A percentile compares a stretch with the other conserved stretches of the same genome.
These are phyloP conservation scores for Barnettozyma pratensis DNA, from an alignment of 805 yeast species.

Conservation along the genomic window DNA sequence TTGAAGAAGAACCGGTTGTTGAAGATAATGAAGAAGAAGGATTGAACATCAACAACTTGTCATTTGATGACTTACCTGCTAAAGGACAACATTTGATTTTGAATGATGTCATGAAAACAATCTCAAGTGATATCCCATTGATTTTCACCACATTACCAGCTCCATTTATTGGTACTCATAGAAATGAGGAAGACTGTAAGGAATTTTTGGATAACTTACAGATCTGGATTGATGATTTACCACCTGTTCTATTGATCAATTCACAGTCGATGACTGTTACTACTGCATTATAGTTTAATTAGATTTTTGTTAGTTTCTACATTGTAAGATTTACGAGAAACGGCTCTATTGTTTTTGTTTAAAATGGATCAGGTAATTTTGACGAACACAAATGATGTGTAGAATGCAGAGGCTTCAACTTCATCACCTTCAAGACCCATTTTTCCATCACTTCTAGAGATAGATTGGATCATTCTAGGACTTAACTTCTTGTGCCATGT, in stretches of 20 bases:
- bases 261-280: conserved; percentile 96
- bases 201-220: conserved; percentile 75
- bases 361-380: conserved; percentile 30
- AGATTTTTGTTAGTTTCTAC: not conserved
- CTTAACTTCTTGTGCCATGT: conserved; percentile 52
- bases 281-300: conserved; percentile 58
- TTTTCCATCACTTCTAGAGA: conserved; percentile 69
- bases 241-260: conserved; percentile 78
- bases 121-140: conserved; percentile 63
- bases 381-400: conserved; percentile 78
- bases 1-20: not conserved
- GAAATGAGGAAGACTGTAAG: conserved; percentile 57
- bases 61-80: conserved; percentile 87
- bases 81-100: conserved; percentile 84
- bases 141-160: conserved; percentile 88
- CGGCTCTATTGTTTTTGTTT: not conserved
- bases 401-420: conserved; percentile 81
- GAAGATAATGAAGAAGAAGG: conserved; percentile 15
- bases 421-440: conserved; percentile 88
- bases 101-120: conserved; percentile 73
- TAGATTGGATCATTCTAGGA: conserved; percentile 60
- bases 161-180: conserved; percentile 79
- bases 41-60: conserved; percentile 33
- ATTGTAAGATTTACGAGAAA: not conserved
- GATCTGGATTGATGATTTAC: conserved; percentile 75